Base-by-base conservation (phyloP, 495 filamentous ascomycete species). In the Penicillium bovifimosum region DNA sequence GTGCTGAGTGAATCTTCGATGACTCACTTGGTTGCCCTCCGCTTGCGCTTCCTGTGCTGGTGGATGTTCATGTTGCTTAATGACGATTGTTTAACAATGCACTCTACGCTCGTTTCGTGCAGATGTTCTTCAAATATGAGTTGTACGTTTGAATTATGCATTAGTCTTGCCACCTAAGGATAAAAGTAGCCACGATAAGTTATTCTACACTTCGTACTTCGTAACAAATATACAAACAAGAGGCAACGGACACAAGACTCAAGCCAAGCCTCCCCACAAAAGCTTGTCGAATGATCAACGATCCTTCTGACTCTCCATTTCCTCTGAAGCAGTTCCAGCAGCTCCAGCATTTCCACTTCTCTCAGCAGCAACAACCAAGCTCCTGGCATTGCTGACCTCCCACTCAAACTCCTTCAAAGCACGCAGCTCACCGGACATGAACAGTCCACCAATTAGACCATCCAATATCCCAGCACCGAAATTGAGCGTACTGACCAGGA, bases 361-460 rank as follows among this genome's bases (percentile, higher is more conserved):
- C 50, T 60, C 61, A 8, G 58, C 55, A 49, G 47, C 56, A 50
- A 64, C 50, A 9, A 65, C 62, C 35, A 74, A 35, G 24, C 61
- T 63, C 54, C 69, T 82, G 31, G 85, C 85, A 70, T 86, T 93
- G 44, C 71, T 69, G 11, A 98, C 84, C 73, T 98, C 95, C 86
- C 90, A 96, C 61, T 93, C 84, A 70, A 96, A 97, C 72, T 97
- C 93, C 59, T 83, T 86, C n/a, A 98, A 70, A 11, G 88, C 84
- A 53, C 89, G 75, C 52, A 96, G 55, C 71, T 98, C 93, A 57
- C 80, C 81, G 10, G 84, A 82, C 55, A 96, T 84, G 60, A 97
- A 97, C 28, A 97, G 61, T 1, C 90, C 80, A 3, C 90, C 88
- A 64, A 96, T 86, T 28, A 97, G 63, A 0, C 92, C 91, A 68